These are phyloP conservation scores for Plasmopara muralis DNA, from an alignment of 352 stramenopile genomes.

Conservation along the genomic window DNA sequence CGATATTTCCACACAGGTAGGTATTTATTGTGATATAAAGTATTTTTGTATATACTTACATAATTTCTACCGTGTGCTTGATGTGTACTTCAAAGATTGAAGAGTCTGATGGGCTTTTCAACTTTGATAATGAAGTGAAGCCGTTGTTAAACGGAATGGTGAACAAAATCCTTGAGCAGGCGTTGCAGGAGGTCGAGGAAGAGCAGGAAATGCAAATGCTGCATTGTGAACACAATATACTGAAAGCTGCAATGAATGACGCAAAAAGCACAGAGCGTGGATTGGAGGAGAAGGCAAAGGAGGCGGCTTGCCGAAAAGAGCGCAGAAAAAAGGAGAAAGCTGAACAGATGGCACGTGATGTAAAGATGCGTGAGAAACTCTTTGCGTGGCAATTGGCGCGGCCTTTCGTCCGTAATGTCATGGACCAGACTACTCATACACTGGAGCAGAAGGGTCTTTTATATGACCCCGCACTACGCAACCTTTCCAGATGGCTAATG, in stretches of 20 bases:
- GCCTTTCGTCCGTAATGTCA: conserved; percentile 32
- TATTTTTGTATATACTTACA: background rate
- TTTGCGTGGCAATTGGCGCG: conserved; percentile 54
- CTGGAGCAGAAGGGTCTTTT: conserved; percentile 53
- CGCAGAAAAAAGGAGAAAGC: conserved; percentile 38
- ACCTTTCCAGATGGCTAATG: conserved; percentile 39
- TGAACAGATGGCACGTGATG: conserved; percentile 29
- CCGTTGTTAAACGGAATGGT: conserved; percentile 72
- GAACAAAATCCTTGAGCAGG: conserved; percentile 78
- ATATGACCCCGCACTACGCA: conserved; percentile 52
- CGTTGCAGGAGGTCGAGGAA: conserved; percentile 64
- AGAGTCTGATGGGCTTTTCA: conserved; percentile 59
- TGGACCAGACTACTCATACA: conserved; percentile 22
- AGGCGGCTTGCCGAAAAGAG: conserved; percentile 43
- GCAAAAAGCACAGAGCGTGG: conserved; percentile 31
- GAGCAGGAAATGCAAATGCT: conserved; percentile 61
- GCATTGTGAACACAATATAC: conserved; percentile 26
- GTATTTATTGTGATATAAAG: background rate
- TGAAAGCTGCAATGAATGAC: conserved; percentile 44
- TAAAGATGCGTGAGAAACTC: conserved; percentile 50
- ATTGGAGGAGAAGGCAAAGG: conserved; percentile 49
- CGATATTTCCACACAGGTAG: conserved; percentile 62
- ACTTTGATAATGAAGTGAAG: conserved; percentile 75
- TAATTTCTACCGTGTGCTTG: background rate
- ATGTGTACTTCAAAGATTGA: conserved; percentile 46